These are phyloP conservation scores for Vanrija sp. DNA, from an alignment of 1,284 basidiomycete genomes.

Conservation along the genomic window DNA sequence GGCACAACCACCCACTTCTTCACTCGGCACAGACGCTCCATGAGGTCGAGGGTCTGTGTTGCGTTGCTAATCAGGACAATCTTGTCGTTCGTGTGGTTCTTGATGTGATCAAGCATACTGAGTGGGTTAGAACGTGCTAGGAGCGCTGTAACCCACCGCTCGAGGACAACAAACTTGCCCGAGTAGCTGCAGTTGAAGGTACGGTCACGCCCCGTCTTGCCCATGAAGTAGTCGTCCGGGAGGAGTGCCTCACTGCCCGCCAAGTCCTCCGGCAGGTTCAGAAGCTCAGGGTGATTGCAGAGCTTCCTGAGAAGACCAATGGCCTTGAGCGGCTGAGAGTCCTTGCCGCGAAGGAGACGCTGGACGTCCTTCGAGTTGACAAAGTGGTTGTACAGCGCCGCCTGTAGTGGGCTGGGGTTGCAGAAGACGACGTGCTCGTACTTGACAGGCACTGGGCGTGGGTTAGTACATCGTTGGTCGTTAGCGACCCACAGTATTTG, in stretches of 20 bases:
- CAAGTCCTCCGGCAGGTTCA: slow-evolving; percentile 82
- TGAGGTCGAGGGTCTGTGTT: slow-evolving; percentile 92
- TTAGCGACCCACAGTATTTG: slow-evolving; percentile 74
- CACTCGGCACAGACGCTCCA: slow-evolving; percentile 76
- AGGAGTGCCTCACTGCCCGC: slow-evolving; percentile 78
- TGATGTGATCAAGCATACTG: slow-evolving; percentile 80
- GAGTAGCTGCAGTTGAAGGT: slow-evolving; percentile 70
- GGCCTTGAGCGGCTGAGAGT: slow-evolving; percentile 95
- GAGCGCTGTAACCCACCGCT: slow-evolving; percentile 58
- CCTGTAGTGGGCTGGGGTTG: slow-evolving; percentile 79
- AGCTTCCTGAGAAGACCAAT: slow-evolving; percentile 96
- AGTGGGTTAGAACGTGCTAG: no score
- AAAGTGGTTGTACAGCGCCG: slow-evolving; percentile 85
- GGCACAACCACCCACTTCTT: slow-evolving; percentile 61
- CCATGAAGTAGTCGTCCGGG: slow-evolving; percentile 64
- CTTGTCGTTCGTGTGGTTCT: slow-evolving; percentile 82
- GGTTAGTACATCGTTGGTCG: not conserved
- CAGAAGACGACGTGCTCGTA: slow-evolving; percentile 99
- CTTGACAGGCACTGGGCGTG: slow-evolving; percentile 81
- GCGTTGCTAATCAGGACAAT: slow-evolving; percentile 99
- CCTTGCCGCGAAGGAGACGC: slow-evolving; percentile 78
- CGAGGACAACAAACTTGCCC: slow-evolving; percentile 91
- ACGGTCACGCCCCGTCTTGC: slow-evolving; percentile 51
- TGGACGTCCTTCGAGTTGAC: slow-evolving; percentile 93
- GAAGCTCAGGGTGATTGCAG: slow-evolving; percentile 93